Evolutionary conservation across 805 yeast species (phyloP).

Genomic region (Pichia cephalocereana): DNA sequence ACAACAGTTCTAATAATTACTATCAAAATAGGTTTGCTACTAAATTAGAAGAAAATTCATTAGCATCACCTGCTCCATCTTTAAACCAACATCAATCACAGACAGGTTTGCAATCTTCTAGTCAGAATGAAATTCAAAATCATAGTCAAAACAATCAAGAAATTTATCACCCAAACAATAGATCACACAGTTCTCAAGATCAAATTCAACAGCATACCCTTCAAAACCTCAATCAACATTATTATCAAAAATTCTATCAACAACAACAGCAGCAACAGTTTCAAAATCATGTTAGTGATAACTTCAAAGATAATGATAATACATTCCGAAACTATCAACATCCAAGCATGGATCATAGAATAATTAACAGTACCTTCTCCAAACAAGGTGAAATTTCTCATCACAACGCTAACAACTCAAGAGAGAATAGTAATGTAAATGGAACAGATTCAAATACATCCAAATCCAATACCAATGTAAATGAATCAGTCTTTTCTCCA

Average conservation of each 20-base stretch:
- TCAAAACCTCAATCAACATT: slow-evolving; percentile 3
- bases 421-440: not conserved
- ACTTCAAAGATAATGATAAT: not conserved
- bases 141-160: not conserved
- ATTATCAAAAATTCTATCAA: slow-evolving; percentile 1
- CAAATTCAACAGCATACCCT: not conserved
- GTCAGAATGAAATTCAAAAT: not conserved
- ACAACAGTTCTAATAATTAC: too few species aligned
- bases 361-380: too few species aligned
- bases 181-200: not conserved
- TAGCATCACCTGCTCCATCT: too few species aligned
- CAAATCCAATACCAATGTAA: not conserved
- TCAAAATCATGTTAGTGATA: not conserved
- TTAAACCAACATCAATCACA: too few species aligned
- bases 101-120: not conserved
- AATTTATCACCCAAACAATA: not conserved
- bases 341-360: too few species aligned
- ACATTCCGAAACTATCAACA: not conserved
- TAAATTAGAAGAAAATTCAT: too few species aligned
- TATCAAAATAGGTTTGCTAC: too few species aligned
- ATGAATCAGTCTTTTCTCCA: not conserved
- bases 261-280: slow-evolving; percentile 8
- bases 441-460: not conserved
- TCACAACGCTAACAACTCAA: too few species aligned
- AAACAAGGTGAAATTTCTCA: too few species aligned